Evolutionary conservation across 306 rosid species (phyloP), one percentile per base, ranked within the genome.

Genomic region (Mucuna pruriens): DNA sequence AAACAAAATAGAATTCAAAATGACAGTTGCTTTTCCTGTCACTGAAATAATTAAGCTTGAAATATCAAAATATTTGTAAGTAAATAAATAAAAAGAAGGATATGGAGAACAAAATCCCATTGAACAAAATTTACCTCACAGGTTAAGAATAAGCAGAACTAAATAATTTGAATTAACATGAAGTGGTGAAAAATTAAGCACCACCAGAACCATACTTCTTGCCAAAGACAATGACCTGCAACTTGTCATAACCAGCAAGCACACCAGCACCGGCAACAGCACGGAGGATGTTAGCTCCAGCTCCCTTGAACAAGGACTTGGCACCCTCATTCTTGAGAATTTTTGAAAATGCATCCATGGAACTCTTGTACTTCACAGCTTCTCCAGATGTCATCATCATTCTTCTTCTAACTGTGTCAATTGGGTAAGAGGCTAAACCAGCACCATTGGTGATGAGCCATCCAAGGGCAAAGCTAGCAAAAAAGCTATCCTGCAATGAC

Each of bases 321-420:
- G 88, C 33, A 39, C 98, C 97, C 88, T 94, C 96, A 0, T 94
- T 94, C 91, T 92, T 89, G 83, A 94, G 73, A 80, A 92, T 94
- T 48, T 94, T 95, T 9, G 66, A 0, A 52, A 94, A 92, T 16
- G 95, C 98, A 83, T 94, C 92, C 31, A 90, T 5, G 58, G 97
- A 92, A 78, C 98, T 92, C 91, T 82, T 92, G 92, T 94, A 94
- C 92, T 94, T 92, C 65, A 92, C 97, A 0, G 98, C 98, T 80
- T 92, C 97, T 5, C 98, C 98, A 0, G 98, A 94, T 62, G 98
- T 94, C 98, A 94, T 94, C 98, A 94, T 94, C 96, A 94, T 94
- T 82, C 98, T 94, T 94, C 97, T 94, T n/a, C 95, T 85, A 4
- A 94, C 92, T 0, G 98, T 92, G 90, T 94, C 98, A 63, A 90